phyloP scores from a whole-genome alignment of 2,329 filamentous ascomycete species.

The Aspergillus sp. region DNA sequence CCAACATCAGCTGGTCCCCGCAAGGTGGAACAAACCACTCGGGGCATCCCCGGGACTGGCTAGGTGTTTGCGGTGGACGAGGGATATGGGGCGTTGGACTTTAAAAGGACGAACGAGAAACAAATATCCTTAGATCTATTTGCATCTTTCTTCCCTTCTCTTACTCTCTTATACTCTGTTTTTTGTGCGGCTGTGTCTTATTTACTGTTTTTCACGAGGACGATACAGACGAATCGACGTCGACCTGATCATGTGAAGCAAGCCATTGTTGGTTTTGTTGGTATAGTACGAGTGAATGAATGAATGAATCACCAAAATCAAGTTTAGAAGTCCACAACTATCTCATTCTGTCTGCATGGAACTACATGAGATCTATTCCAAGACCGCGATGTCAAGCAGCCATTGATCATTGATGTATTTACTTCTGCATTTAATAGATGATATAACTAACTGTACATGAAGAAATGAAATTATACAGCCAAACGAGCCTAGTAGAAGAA shows the following conservation, averaged over 20 bases:
- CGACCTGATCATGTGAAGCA: conserved; percentile 2
- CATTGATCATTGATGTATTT: no score
- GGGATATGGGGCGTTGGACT: conserved; percentile 42
- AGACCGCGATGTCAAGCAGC: no score
- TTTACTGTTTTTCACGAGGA: conserved; percentile 5
- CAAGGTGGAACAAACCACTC: conserved; percentile 30
- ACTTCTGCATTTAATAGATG: no score
- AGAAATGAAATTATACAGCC: no score
- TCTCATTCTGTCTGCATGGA: no score
- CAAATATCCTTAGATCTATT: no score
- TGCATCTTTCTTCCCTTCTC: no score
- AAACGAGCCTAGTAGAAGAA: no score
- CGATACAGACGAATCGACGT: not conserved
- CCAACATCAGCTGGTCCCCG: conserved; percentile 45
- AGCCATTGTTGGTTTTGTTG: conserved; percentile 8
- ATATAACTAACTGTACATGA: no score
- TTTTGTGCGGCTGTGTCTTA: conserved; percentile 1
- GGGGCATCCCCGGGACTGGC: conserved; percentile 34
- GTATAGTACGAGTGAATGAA: conserved; percentile 30
- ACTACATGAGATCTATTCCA: no score
- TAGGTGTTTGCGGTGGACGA: conserved; percentile 42
- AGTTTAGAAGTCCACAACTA: no score
- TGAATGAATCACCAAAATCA: conserved; percentile 19
- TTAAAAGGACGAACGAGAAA: conserved; percentile 11
- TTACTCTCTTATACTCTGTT: no score